Percentiles rank a stretch among this genome's conserved stretches.
Conservation (phyloP, 371 early-diverging fungal genomes). For the Actinomortierella wolfii region DNA sequence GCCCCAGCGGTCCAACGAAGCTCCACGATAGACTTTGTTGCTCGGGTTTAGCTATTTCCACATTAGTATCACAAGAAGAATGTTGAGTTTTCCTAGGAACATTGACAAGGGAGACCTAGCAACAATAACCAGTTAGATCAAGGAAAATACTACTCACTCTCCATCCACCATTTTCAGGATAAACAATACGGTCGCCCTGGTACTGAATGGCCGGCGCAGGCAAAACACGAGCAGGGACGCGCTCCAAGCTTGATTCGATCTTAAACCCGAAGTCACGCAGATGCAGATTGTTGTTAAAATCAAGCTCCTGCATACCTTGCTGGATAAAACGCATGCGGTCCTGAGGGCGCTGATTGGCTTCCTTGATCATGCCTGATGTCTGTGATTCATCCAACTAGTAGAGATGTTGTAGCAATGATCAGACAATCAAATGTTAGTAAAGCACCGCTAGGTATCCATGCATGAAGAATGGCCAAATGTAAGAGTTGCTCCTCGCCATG, state of each 20-base stretch:
- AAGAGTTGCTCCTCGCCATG: too few species aligned
- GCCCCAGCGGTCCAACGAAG: slow-evolving; percentile 62
- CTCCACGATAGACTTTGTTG: slow-evolving; percentile 65
- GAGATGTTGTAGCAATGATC: too few species aligned
- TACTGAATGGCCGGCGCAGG: slow-evolving; percentile 67
- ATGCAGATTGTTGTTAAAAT: slow-evolving; percentile 42
- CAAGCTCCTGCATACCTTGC: slow-evolving; percentile 20
- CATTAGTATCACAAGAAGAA: too few species aligned
- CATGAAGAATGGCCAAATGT: too few species aligned
- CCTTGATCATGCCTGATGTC: slow-evolving; percentile 80
- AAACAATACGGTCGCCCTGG: slow-evolving; percentile 52
- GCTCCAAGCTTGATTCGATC: slow-evolving; percentile 56
- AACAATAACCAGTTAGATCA: neutral
- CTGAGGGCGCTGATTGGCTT: slow-evolving; percentile 68
- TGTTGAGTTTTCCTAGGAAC: too few species aligned
- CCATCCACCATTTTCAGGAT: slow-evolving; percentile 75
- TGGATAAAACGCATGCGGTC: slow-evolving; percentile 51
- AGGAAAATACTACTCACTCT: slow-evolving; percentile 31
- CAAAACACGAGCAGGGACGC: slow-evolving; percentile 70
- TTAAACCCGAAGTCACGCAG: slow-evolving; percentile 46
- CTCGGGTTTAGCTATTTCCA: slow-evolving; percentile 50
- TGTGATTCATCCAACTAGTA: slow-evolving; percentile 63
- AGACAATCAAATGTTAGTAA: too few species aligned
- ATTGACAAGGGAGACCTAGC: too few species aligned
- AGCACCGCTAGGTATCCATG: too few species aligned